These are phyloP conservation scores for Xerocomus brunneocitrinus DNA, from an alignment of 768 basidiomycete species.

Conservation along the genomic window DNA sequence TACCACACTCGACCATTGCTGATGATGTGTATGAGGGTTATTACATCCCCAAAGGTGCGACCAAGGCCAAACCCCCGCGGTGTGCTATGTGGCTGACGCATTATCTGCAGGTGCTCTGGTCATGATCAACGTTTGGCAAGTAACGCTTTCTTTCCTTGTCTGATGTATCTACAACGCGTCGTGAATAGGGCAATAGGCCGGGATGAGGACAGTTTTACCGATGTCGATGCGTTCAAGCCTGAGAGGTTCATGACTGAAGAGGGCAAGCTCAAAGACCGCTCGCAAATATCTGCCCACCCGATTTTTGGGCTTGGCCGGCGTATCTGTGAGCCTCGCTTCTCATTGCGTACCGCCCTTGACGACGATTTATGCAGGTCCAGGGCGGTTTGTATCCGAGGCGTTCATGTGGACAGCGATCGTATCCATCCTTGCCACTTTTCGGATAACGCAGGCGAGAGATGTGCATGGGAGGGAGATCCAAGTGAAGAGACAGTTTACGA, in stretches of 20 bases:
- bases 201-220: conserved; percentile 15
- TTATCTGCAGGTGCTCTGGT: conserved; percentile 24
- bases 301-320: neutral
- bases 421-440: conserved; percentile 14
- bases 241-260: conserved; percentile 20
- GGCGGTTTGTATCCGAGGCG: conserved; percentile 19
- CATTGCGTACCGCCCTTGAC: neutral
- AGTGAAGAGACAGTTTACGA: conserved; percentile 20
- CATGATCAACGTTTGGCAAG: conserved; percentile 34
- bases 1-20: conserved; percentile 22
- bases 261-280: conserved; percentile 13
- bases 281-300: neutral
- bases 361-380: neutral
- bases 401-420: conserved; percentile 20
- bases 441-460: conserved; percentile 23
- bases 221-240: conserved; percentile 24
- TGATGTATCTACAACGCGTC: neutral
- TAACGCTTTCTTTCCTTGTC: neutral
- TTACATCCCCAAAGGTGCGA: conserved; percentile 38
- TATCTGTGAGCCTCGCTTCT: neutral
- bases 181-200: conserved; percentile 21
- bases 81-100: neutral
- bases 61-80: neutral
- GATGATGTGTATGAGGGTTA: conserved; percentile 31
- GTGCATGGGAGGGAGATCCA: conserved; percentile 17